phyloP scores from a whole-genome alignment of 345 rosid species.

The Boechera stricta region DNA sequence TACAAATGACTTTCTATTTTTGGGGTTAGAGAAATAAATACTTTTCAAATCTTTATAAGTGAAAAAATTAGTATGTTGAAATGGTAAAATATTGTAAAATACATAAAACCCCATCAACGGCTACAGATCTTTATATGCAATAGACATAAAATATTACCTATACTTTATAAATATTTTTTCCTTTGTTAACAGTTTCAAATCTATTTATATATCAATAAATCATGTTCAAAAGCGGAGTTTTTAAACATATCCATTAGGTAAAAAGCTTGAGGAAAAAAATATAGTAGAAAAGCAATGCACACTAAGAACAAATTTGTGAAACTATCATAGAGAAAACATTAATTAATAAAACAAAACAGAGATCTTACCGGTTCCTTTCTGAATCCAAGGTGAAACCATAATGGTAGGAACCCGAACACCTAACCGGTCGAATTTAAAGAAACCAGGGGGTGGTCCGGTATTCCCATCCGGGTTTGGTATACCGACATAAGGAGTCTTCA shows the following conservation, averaged over 20 bases:
- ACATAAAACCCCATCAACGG: neutral
- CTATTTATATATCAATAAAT: neutral
- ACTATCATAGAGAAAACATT: neutral
- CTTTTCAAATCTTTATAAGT: neutral
- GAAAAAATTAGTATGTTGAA: neutral
- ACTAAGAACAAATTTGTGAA: slow-evolving; percentile 7
- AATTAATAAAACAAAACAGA: neutral
- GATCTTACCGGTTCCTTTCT: slow-evolving; percentile 84
- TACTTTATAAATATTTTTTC: neutral
- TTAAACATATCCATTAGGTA: neutral
- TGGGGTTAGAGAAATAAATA: neutral
- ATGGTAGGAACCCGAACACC: slow-evolving; percentile 94
- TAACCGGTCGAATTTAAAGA: slow-evolving; percentile 91
- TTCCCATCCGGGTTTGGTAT: slow-evolving; percentile 93
- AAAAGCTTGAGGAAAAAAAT: neutral
- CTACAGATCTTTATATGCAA: neutral
- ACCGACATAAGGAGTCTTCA: slow-evolving; percentile 71
- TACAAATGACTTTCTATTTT: slow-evolving; percentile 22
- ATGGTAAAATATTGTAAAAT: neutral
- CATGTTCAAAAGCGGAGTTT: neutral
- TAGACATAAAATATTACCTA: neutral
- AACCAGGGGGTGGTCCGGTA: slow-evolving; percentile 87
- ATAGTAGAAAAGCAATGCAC: neutral
- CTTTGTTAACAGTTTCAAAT: neutral
- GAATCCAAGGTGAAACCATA: slow-evolving; percentile 96